Base-by-base conservation (phyloP, 345 rosid genomes). In the Jatropha curcas region DNA sequence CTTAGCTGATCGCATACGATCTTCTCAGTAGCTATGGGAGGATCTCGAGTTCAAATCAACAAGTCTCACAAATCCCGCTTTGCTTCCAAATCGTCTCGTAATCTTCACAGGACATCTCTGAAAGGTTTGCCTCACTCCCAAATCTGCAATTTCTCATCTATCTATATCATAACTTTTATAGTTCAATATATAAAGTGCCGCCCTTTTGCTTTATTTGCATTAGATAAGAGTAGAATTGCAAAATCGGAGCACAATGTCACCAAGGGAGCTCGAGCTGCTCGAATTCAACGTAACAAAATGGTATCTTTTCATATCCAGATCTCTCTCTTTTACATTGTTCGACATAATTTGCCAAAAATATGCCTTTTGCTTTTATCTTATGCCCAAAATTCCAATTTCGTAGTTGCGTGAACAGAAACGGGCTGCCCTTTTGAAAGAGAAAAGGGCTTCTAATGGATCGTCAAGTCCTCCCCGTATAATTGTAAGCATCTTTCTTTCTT, bases 61-160 rank as follows among this genome's bases (percentile, higher is more conserved):
- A 95, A 95, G 70, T 31, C 94, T 68, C 99, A 95, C 84, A 94
- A 92, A 76, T 64, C 97, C 30, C 87, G 98, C 31, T 89, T 89
- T 74, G 73, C 93, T 27, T 81, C 97, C 73, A 95, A 91, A 74
- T 88, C 99, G 14, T 79, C 92, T 67, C 90, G 96, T 33, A 91
- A 86, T 73, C 83, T 95, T 52, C 98, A 91, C 79, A 91, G 79
- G 79, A 85, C 89, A 14, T 78, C 92, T 30, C 78, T 62, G 10
- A 83, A 85, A 87, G 97, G 98, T 92, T 43, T 16, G 8, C 17
- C 24, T n/a, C 31, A 5, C 53, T 59, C 4, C 68, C 33, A 19
- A 34, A 11, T 22, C 5, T 30, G 20, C 4, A 5, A 0, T 72
- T 30, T 14, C 22, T 41, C 20, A 9, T 34, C 12, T 56, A 39